These are phyloP conservation scores for Ustulina deusta DNA, from an alignment of 2,329 filamentous ascomycete genomes.

Conservation along the genomic window DNA sequence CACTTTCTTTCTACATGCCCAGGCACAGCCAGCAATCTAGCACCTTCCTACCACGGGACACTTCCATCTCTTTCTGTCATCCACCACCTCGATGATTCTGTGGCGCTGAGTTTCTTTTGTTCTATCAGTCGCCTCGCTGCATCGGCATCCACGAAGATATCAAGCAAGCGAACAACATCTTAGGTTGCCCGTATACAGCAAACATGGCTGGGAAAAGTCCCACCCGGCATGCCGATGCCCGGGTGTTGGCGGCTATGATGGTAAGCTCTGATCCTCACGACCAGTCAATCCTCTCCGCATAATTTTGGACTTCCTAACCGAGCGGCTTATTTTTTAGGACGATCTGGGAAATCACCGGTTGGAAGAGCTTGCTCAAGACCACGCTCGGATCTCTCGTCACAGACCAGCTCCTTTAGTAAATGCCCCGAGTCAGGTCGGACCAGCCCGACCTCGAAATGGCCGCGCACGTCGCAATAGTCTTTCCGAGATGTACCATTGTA, in stretches of 20 bases:
- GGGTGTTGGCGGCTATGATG: constrained; percentile 25
- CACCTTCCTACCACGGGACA: not conserved
- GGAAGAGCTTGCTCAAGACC: constrained; percentile 40
- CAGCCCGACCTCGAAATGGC: not conserved
- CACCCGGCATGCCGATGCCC: not conserved
- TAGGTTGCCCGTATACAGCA: not conserved
- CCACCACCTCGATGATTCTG: not conserved
- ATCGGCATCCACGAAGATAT: not conserved
- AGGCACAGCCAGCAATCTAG: not conserved
- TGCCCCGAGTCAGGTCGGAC: not conserved
- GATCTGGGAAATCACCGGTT: constrained; percentile 43
- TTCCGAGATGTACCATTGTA: constrained; percentile 35
- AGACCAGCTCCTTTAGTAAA: not conserved
- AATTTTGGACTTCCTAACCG: constrained; percentile 14
- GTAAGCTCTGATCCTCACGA: constrained; percentile 19
- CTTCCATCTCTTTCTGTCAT: not conserved
- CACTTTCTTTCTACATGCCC: not conserved
- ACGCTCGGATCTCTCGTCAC: too few relatives aligned
- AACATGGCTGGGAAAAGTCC: constrained; percentile 21
- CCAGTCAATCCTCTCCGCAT: not conserved
- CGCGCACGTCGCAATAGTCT: not conserved
- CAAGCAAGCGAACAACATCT: not conserved
- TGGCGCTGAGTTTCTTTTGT: not conserved
- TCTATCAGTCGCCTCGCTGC: not conserved
- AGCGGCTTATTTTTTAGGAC: constrained; percentile 26